Evolutionary conservation across 768 basidiomycete species (phyloP).

Genomic region (Auriscalpium vulgare): DNA sequence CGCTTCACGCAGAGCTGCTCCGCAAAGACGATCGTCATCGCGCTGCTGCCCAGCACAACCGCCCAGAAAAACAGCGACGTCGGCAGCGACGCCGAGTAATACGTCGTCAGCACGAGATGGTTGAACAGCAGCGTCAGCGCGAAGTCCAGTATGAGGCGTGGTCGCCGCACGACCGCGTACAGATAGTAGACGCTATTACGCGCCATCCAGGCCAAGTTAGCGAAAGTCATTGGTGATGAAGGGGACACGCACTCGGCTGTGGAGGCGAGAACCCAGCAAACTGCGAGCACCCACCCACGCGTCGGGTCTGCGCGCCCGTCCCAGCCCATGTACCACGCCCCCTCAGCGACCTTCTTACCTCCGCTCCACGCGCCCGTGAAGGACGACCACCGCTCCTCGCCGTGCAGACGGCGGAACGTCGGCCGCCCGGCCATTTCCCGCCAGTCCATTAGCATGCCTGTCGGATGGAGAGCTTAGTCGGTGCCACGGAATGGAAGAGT

Average conservation of each 20-base stretch:
- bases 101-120: constrained; percentile 90
- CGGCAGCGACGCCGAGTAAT: constrained; percentile 77
- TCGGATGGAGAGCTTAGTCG: neutral
- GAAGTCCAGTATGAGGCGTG: constrained; percentile 93
- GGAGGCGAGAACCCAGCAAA: constrained; percentile 79
- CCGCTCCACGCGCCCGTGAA: constrained; percentile 75
- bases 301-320: constrained; percentile 67
- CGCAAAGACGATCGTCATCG: constrained; percentile 69
- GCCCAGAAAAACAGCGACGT: constrained; percentile 92
- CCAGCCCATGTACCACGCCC: constrained; percentile 46
- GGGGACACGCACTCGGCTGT: constrained; percentile 69
- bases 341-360: constrained; percentile 64
- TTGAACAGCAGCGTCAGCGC: constrained; percentile 84
- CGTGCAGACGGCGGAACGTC: constrained; percentile 60
- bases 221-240: constrained; percentile 1
- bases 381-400: constrained; percentile 56
- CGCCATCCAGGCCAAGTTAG: neutral
- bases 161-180: constrained; percentile 81
- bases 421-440: constrained; percentile 85
- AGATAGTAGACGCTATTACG: constrained; percentile 62
- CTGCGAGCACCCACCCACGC: constrained; percentile 86
- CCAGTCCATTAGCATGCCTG: constrained; percentile 97
- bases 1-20: constrained; percentile 89
- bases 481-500: neutral
- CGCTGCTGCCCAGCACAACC: constrained; percentile 60